Evolutionary conservation across 1,139 yeast genomes (phyloP), one percentile per base, ranked within the genome.

Genomic region (Yamadazyma mexicana): DNA sequence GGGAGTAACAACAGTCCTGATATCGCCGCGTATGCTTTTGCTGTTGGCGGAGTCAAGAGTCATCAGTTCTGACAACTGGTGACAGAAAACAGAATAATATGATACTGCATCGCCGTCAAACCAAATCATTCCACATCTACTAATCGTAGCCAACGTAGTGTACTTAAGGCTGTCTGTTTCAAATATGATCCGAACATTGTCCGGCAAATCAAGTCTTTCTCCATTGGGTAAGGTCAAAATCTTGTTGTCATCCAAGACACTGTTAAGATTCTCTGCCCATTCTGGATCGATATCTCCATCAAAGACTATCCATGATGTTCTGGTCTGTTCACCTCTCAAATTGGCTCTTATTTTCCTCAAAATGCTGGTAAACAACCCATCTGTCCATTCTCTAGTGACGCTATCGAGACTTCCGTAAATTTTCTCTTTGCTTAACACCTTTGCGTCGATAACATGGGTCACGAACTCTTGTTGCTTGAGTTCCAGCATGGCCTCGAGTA

Each of bases 281-380:
- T 79, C 81, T 0, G 98, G 98, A 56, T 92, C 98, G 31, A 92
- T 79, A 51, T 88, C 97, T 33, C 98, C 95, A 61, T 91, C 97
- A 57, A 92, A 87, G 0, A 91, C 74, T 45, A 92, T 75, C 95
- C 96, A 89, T 15, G 81, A 74, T 1, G 74, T 62, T 44, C 76
- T 80, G 3, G 62, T 52, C 17, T 61, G 58, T 49, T 83, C 88
- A 2, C 87, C 88, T 33, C 85, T 64, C 9, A 77, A 52, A 48
- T 82, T 83, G 6, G 76, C 78, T 8, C 66, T 67, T 1, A 83
- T 73, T 38, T 67, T 73, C 49, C 98, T 68, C 33, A 92, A 55
- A 5, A 85, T 73, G 11, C 77, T 60, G 0, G 96, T 87, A 38
- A 92, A 75, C 10, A 91, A 56, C 9, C 98, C 98, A 63, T 92